Base-by-base conservation (phyloP, 2,329 filamentous ascomycete genomes). In the Lachnellula occidentalis region DNA sequence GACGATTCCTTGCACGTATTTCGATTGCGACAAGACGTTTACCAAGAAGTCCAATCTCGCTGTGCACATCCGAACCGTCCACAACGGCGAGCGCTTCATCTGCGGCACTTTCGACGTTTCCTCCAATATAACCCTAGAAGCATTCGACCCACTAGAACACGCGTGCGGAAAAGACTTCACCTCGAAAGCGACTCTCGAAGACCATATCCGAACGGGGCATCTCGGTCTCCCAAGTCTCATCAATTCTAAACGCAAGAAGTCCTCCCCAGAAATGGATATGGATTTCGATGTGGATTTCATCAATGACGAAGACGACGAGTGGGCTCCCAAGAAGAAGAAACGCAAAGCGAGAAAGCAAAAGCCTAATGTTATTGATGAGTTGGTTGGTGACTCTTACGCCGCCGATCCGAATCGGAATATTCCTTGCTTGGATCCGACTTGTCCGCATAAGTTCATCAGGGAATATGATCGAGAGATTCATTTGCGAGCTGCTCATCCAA, bases 141-240 rank as follows among this genome's bases (percentile, higher is more conserved):
- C 71, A 5, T 95, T 90, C 87, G 75, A 81, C 54, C 79, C 78
- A 12, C 5, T 5, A 21, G 72, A 78, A 9, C 77, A 83, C 49
- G 88, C 86, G 15, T 97, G 92, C 66, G 88, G 86, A 2, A 81
- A 83, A 57, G 79, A 80, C 36, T 94, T 95, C 66, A 81, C 82
- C 55, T 88, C 86, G 58, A 96, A 95, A 70, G 79, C 82, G 17
- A 84, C 83, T 31, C 78, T 96, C 0, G 88, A 92, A 69, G 87
- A 94, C 61, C 92, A 97, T 67, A 79, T 96, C 45, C 85, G 89
- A 19, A 90, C 87, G 47, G 81, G 89, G 21, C 92, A 97, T 69
- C 75, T 96, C 24, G 83, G 85, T n/a, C 72, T 81, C 21, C 71
- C 70, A 11, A 73, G 72, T 54, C 68, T 72, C 66, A 46, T 71